phyloP scores from a whole-genome alignment of 2,329 filamentous ascomycete genomes.

The Colletotrichum tanaceti region DNA sequence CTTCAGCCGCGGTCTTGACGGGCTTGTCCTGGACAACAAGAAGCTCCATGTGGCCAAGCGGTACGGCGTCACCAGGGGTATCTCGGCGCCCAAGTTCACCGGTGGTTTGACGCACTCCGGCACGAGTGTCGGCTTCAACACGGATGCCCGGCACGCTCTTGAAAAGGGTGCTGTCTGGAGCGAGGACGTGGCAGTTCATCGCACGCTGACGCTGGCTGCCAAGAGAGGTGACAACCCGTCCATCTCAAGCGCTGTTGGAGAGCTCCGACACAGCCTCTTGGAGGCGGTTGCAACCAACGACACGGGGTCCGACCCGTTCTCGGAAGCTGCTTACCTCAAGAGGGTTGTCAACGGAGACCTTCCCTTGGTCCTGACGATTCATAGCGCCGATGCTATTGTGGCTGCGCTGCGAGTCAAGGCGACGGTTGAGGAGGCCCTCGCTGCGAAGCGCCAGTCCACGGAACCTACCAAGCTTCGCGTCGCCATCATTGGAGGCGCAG shows the following conservation, averaged over 20 bases:
- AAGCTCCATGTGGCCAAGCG: constrained; percentile 64
- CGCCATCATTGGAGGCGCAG: constrained; percentile 71
- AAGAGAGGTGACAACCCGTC: constrained; percentile 61
- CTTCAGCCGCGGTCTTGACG: constrained; percentile 70
- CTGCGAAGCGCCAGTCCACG: constrained; percentile 38
- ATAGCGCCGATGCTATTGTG: constrained; percentile 73
- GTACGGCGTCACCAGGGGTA: constrained; percentile 69
- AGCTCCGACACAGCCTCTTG: constrained; percentile 65
- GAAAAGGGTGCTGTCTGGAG: constrained; percentile 64
- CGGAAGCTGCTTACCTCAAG: constrained; percentile 62
- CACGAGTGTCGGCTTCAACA: constrained; percentile 69
- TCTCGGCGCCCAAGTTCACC: constrained; percentile 65
- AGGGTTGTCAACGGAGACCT: constrained; percentile 65
- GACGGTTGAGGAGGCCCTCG: constrained; percentile 60
- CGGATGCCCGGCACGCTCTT: constrained; percentile 59
- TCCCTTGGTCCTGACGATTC: constrained; percentile 68
- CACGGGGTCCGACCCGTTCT: constrained; percentile 54
- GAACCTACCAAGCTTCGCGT: constrained; percentile 56
- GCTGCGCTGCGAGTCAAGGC: constrained; percentile 68
- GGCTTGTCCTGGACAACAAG: constrained; percentile 65
- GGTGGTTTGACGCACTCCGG: constrained; percentile 61
- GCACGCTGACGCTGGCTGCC: constrained; percentile 63
- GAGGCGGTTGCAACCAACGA: constrained; percentile 58
- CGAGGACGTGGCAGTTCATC: constrained; percentile 67
- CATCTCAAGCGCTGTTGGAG: constrained; percentile 65